Base-by-base conservation (phyloP, 1,284 basidiomycete genomes). In the Rhodofomes roseus region DNA sequence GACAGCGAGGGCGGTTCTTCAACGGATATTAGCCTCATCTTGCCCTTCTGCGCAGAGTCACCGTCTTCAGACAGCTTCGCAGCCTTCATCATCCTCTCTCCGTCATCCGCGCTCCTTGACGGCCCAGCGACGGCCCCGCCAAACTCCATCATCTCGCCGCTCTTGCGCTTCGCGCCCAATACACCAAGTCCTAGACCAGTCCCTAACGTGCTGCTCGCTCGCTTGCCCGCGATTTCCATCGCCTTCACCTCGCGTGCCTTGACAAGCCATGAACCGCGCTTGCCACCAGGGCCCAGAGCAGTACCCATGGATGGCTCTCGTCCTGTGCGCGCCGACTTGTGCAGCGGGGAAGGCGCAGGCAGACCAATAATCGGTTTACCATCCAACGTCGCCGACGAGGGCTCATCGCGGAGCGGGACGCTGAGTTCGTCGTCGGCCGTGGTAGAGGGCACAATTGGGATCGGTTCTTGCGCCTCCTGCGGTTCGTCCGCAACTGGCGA, bases 241-340 rank as follows among this genome's bases (percentile, higher is more conserved):
- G 88, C 87, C 65, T 90, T 91, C 23, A 80, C 86, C 68, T 91
- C 89, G 44, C 89, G 80, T 14, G 86, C 87, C 66, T 89, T 90
- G 69, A 82, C 83, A 58, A 92, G 70, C 90, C 90, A 92, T 0
- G 90, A 92, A 14, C 87, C 86, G 27, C 90, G 82, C 65, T 89
- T 89, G 4, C 81, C 81, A 18, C 81, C 82, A 48, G 74, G 77
- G 20, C 73, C 62, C 1, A 80, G 62, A 20, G 54, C 62, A 22
- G 62, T 46, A 2, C 76, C 73, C 9, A 72, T 60, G 1, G 79
- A 77, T 27, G 77, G 71, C 43, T 87, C 87, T 31, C 78, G 77
- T 25, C 74, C 67, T 18, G 75, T 65, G 31, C 82, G 82, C 61
- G 82, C 79, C 0, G 87, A 89, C 71, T 90, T 91, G 36, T 84